Evolutionary conservation across 768 basidiomycete genomes (phyloP).

Genomic region (Coprinopsis marcescibilis): DNA sequence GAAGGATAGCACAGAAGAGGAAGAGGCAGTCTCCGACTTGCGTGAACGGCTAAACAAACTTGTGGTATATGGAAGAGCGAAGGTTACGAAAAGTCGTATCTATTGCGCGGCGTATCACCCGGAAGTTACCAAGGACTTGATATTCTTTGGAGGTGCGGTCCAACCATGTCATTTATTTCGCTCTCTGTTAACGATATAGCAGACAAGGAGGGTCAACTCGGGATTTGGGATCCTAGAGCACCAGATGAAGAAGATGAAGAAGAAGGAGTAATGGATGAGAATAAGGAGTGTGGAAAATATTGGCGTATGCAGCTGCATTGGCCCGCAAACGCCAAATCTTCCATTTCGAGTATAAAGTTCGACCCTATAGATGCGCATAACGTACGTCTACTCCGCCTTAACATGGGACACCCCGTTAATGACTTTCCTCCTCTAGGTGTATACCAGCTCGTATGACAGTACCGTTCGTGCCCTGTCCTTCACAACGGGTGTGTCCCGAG

Average conservation of each 20-base stretch:
- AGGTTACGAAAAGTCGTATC: slow-evolving; percentile 69
- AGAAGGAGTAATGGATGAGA: slow-evolving; percentile 30
- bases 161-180: not conserved
- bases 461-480: slow-evolving; percentile 72
- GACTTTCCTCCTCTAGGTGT: slow-evolving; percentile 42
- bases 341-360: slow-evolving; percentile 72
- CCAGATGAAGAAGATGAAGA: slow-evolving; percentile 59
- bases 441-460: slow-evolving; percentile 78
- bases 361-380: slow-evolving; percentile 72
- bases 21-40: slow-evolving; percentile 46
- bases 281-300: slow-evolving; percentile 63
- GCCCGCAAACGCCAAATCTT: slow-evolving; percentile 76
- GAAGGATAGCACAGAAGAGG: slow-evolving; percentile 41
- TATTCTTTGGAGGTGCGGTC: slow-evolving; percentile 79
- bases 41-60: slow-evolving; percentile 48
- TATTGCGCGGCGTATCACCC: slow-evolving; percentile 82
- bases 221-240: slow-evolving; percentile 83
- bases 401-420: not conserved
- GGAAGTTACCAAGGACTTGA: slow-evolving; percentile 69
- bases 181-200: slow-evolving; percentile 5
- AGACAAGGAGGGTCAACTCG: slow-evolving; percentile 83
- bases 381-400: slow-evolving; percentile 32
- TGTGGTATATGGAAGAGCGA: slow-evolving; percentile 70
- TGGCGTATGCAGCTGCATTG: slow-evolving; percentile 81
- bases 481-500: slow-evolving; percentile 61